Evolutionary conservation across 129 eudicot genomes (phyloP).

Genomic region (Flaveria robusta): DNA sequence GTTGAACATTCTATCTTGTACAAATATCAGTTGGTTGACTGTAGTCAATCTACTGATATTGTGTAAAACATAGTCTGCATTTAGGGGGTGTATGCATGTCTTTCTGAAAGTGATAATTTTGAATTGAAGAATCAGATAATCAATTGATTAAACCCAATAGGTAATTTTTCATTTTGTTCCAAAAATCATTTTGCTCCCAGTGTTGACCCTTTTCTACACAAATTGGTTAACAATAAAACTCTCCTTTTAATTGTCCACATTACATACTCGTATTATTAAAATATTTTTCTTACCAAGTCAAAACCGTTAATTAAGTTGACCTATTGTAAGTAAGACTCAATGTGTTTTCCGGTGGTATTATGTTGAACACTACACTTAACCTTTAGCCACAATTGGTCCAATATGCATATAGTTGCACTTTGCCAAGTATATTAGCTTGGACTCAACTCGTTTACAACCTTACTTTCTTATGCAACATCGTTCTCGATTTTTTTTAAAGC

Average conservation of each 20-base stretch:
- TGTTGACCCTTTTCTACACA: neutral
- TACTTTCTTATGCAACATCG: no score
- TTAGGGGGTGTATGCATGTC: neutral
- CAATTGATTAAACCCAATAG: neutral
- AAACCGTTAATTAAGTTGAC: no score
- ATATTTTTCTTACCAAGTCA: no score
- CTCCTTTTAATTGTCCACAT: neutral
- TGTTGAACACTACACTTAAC: no score
- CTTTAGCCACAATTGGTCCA: no score
- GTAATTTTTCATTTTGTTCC: neutral
- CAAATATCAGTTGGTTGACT: neutral
- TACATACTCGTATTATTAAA: neutral
- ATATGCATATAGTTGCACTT: no score
- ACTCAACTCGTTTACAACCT: no score
- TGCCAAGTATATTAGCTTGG: no score
- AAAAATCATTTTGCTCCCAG: neutral
- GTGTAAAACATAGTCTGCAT: neutral
- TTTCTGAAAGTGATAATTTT: neutral
- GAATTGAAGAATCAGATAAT: constrained; percentile 3
- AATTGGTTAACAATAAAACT: neutral
- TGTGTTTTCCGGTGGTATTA: no score
- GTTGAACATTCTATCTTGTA: neutral
- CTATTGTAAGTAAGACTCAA: no score
- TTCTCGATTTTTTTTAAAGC: neutral
- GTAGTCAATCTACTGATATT: neutral